Conservation (phyloP, 805 yeast species). For the Yamadazyma nakazawae region DNA sequence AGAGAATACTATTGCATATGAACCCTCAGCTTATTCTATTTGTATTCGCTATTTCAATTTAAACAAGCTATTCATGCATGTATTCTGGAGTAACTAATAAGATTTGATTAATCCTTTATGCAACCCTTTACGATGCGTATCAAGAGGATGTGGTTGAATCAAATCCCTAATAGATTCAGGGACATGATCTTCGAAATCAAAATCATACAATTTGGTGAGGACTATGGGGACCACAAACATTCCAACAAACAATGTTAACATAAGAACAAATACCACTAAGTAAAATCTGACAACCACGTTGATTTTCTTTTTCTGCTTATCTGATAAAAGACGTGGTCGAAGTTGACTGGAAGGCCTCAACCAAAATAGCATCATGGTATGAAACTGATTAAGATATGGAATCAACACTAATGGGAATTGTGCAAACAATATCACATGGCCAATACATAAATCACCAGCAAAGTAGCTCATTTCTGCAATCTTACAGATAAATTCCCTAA, state of each 20-base stretch:
- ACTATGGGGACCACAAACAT: conserved; percentile 41
- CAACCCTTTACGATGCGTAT: conserved; percentile 34
- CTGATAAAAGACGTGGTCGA: conserved; percentile 44
- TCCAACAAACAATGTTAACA: conserved; percentile 23
- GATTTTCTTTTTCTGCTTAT: conserved; percentile 40
- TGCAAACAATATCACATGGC: conserved; percentile 54
- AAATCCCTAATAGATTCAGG: conserved; percentile 35
- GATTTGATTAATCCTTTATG: conserved; percentile 16
- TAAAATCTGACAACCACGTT: conserved; percentile 30
- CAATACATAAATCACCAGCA: conserved; percentile 59
- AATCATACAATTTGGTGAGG: conserved; percentile 25
- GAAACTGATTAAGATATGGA: conserved; percentile 66
- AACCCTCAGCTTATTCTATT: too few species aligned
- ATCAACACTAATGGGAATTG: conserved; percentile 61
- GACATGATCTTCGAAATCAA: conserved; percentile 38
- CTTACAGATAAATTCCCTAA: conserved; percentile 62
- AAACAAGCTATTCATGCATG: background rate
- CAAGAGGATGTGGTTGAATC: conserved; percentile 43
- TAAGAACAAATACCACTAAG: conserved; percentile 32
- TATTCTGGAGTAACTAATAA: conserved; percentile 2
- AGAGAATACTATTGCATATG: too few species aligned
- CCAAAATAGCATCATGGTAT: conserved; percentile 67
- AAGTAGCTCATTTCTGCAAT: conserved; percentile 64
- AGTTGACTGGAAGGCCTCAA: conserved; percentile 53
- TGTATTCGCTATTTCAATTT: too few species aligned